phyloP scores from a whole-genome alignment of 192 early-diverging fungal genomes.

The Linnemannia schmuckeri region DNA sequence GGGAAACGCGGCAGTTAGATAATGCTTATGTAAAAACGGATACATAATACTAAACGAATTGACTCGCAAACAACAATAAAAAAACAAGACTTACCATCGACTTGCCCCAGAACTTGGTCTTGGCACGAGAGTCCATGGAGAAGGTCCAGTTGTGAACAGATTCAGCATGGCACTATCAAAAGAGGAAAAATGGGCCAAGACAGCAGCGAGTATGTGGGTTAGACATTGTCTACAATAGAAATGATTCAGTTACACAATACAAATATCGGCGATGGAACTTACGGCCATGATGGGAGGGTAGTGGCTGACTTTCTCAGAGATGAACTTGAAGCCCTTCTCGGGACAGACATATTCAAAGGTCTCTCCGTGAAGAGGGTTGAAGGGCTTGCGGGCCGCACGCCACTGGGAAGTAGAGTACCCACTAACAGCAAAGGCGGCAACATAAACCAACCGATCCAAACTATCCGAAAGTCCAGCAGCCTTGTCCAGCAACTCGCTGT shows the following conservation, averaged over 20 bases:
- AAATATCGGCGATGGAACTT: constrained; percentile 13
- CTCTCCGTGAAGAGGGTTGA: constrained; percentile 98
- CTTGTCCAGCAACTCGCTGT: constrained; percentile 83
- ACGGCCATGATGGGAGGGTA: constrained; percentile 93
- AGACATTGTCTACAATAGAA: not conserved
- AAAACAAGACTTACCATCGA: constrained; percentile 59
- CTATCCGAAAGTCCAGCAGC: constrained; percentile 76
- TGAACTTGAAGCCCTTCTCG: constrained; percentile 89
- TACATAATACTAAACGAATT: no score
- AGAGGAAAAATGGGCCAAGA: no score
- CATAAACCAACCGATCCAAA: constrained; percentile 83
- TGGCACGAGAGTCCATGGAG: constrained; percentile 92
- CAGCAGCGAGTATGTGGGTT: not conserved
- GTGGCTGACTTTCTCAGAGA: constrained; percentile 97
- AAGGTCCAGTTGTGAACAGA: constrained; percentile 77
- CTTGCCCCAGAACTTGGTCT: constrained; percentile 98
- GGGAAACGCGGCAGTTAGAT: not conserved
- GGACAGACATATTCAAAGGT: constrained; percentile 94
- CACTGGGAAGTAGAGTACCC: constrained; percentile 87
- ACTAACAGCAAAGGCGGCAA: constrained; percentile 89
- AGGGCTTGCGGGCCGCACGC: constrained; percentile 94
- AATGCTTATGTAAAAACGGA: no score
- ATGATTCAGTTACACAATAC: no score
- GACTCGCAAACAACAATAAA: not conserved
- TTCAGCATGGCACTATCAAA: constrained; percentile 82